Percentiles rank a stretch among this genome's conserved stretches.
Evolutionary conservation across 148 eudicot species (phyloP).

Genomic region (Rhododendron ferrugineum): DNA sequence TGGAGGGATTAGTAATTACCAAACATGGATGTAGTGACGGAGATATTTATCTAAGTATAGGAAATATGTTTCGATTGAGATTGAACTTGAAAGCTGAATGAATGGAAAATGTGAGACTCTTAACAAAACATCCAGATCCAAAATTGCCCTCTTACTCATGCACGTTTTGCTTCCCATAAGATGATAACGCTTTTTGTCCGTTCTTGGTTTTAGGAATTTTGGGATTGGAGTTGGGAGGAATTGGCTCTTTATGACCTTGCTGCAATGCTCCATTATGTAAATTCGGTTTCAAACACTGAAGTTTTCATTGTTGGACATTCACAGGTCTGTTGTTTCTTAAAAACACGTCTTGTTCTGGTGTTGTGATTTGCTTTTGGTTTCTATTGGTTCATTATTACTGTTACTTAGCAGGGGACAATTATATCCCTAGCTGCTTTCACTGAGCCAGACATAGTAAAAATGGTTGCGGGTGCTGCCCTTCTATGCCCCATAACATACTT

Average conservation of each 20-base stretch:
- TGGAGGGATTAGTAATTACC: background rate
- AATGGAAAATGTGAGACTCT: background rate
- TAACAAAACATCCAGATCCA: background rate
- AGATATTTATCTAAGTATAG: background rate
- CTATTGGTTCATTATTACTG: background rate
- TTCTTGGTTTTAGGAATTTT: slow-evolving; percentile 53
- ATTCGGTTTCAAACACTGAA: slow-evolving; percentile 47
- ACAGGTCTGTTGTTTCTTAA: slow-evolving; percentile 47
- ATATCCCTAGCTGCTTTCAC: slow-evolving; percentile 93
- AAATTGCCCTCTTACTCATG: background rate
- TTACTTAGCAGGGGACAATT: slow-evolving; percentile 70
- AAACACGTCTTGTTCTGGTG: background rate
- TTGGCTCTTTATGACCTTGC: slow-evolving; percentile 75
- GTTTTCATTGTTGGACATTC: slow-evolving; percentile 85
- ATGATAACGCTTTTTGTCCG: background rate
- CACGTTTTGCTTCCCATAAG: slow-evolving; percentile 5
- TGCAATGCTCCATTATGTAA: slow-evolving; percentile 61
- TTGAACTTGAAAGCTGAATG: slow-evolving; percentile 5
- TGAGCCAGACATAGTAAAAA: slow-evolving; percentile 60
- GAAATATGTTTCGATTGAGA: background rate
- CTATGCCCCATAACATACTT: slow-evolving; percentile 91
- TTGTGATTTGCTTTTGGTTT: background rate
- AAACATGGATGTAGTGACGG: background rate
- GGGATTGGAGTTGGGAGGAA: slow-evolving; percentile 99
- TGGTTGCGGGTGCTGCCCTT: slow-evolving; percentile 93